These are phyloP conservation scores for Plasmodium knowlesi DNA, from an alignment of 169 alveolate species.

Conservation along the genomic window DNA sequence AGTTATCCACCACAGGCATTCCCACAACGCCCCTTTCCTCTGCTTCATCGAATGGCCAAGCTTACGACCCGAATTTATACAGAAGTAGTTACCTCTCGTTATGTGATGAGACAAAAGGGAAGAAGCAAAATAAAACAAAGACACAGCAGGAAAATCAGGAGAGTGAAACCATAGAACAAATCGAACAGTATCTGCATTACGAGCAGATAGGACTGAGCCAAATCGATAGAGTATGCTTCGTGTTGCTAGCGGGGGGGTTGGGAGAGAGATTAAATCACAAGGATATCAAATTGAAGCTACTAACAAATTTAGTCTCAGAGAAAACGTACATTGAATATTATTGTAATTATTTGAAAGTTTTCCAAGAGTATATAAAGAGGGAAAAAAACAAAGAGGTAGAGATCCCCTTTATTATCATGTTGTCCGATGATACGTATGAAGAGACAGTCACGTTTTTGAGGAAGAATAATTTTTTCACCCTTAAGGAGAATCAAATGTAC, in stretches of 20 bases:
- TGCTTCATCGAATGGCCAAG: not conserved
- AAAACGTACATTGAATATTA: constrained; percentile 88
- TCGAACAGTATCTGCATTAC: constrained; percentile 81
- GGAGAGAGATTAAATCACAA: constrained; percentile 93
- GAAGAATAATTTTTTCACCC: constrained; percentile 86
- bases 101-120: not conserved
- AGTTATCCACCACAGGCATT: not conserved
- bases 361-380: constrained; percentile 82
- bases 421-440: constrained; percentile 94
- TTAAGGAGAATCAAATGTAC: constrained; percentile 83
- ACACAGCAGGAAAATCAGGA: not conserved
- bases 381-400: constrained; percentile 69
- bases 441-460: constrained; percentile 85
- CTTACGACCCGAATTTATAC: not conserved
- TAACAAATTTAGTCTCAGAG: constrained; percentile 84
- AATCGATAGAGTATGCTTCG: constrained; percentile 87
- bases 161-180: constrained; percentile 20
- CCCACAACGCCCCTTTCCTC: not conserved
- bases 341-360: constrained; percentile 84
- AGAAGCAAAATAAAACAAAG: not conserved
- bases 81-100: not conserved
- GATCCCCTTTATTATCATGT: constrained; percentile 91
- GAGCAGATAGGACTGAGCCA: constrained; percentile 89
- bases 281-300: constrained; percentile 92
- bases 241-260: constrained; percentile 95